Base-by-base conservation (phyloP, 2,329 filamentous ascomycete species). In the Aspergillus clavatus region DNA sequence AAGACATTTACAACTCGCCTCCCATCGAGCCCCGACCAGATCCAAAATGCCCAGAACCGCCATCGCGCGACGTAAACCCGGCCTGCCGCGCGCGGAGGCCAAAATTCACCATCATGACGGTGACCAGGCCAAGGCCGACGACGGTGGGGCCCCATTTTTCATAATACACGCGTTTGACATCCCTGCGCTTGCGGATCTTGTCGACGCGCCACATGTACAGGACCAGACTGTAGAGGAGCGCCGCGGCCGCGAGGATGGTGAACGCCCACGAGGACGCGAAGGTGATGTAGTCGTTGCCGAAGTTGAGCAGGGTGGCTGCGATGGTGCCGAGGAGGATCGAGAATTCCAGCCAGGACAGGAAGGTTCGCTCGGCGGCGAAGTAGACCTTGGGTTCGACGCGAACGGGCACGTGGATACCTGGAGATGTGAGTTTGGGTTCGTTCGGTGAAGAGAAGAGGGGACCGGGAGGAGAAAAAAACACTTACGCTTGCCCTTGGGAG, bases 311-410 rank as follows among this genome's bases (percentile, higher is more conserved):
- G 0, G 87, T 87, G 6, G 86, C 84, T 10, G 89, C 88, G 57
- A 95, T 91, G 22, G 86, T 86, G 57, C 88, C 89, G 43, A 98
- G 83, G 63, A 96, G 90, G 61, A 97, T 95, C 40, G 87, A 91
- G 70, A 95, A 97, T 69, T 98, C 91, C 59, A 98, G 86, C 89
- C 93, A 98, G 52, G 89, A 87, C 46, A 98, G 78, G 71, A 96
- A 98, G 1, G 93, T 98, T 53, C 93, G 82, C 70, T 98, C 93
- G 1, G 89, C 90, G 18, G 93, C 93, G 64, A 98, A 95, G 68
- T 89, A 95, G 40, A 98, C 93, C 72, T 98, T 98, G 26, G 93
- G 93, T 69, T 98, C 93, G 26, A 98, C 90, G 39, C 93, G 83
- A 44, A 97, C 85, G 11, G 91, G 91, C 19, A 98, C 93, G 60